phyloP scores from a whole-genome alignment of 2,329 filamentous ascomycete species.

The Colletotrichum falcatum region DNA sequence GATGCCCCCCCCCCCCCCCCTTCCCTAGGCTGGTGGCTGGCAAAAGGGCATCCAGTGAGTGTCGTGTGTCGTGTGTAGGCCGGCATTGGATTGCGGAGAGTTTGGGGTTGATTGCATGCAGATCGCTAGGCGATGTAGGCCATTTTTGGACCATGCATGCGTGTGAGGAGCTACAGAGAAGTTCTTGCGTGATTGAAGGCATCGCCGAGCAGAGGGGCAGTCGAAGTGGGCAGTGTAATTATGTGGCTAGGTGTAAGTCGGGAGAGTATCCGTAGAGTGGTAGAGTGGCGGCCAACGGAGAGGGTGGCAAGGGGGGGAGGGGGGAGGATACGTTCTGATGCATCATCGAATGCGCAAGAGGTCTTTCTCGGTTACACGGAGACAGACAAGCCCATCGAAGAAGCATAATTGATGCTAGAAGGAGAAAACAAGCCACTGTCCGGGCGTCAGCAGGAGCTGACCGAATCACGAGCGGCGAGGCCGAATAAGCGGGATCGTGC shows the following conservation, averaged over 20 bases:
- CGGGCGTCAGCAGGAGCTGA: neutral
- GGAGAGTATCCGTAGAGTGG: too few species aligned
- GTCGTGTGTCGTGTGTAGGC: neutral
- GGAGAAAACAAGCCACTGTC: constrained; percentile 2
- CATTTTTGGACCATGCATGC: neutral
- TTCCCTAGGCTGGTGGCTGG: too few species aligned
- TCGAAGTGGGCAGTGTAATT: constrained; percentile 15
- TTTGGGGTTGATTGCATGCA: constrained; percentile 17
- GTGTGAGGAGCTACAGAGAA: neutral
- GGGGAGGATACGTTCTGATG: neutral
- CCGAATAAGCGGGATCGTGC: constrained; percentile 4
- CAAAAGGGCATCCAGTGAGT: too few species aligned
- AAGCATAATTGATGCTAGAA: constrained; percentile 1
- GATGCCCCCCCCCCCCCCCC: neutral
- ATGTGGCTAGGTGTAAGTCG: constrained; percentile 13
- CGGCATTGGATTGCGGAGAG: constrained; percentile 4
- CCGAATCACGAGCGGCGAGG: neutral
- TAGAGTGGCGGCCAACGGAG: neutral
- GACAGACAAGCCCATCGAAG: neutral
- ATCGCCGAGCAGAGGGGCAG: constrained; percentile 3
- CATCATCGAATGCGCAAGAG: neutral
- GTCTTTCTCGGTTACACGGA: neutral
- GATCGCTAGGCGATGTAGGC: constrained; percentile 10
- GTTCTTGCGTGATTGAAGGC: neutral
- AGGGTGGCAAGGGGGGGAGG: neutral